phyloP scores from a whole-genome alignment of 768 basidiomycete species.

The Phaffia australis region DNA sequence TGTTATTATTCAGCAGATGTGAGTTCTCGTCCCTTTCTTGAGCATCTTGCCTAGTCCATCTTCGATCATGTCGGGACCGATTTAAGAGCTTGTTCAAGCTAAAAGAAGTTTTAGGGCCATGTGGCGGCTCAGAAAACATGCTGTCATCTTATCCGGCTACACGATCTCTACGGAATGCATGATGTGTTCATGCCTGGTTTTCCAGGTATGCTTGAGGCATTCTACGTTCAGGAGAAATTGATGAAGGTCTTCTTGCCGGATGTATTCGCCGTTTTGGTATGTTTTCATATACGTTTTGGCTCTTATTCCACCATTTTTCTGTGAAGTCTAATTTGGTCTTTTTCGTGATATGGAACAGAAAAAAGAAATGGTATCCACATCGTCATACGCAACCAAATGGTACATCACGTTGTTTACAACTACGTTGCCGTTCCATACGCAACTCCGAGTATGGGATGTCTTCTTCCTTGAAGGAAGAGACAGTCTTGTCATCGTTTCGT shows the following conservation, averaged over 20 bases:
- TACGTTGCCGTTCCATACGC: conserved; percentile 87
- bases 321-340: background rate
- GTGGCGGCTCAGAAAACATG: conserved; percentile 50
- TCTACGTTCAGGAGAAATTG: conserved; percentile 86
- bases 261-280: conserved; percentile 67
- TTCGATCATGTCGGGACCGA: background rate
- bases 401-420: conserved; percentile 97
- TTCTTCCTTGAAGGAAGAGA: conserved; percentile 85
- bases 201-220: conserved; percentile 87
- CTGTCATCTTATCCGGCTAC: conserved; percentile 70
- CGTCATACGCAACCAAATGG: conserved; percentile 97
- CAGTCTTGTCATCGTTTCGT: conserved; percentile 68
- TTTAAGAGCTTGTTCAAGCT: background rate
- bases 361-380: conserved; percentile 80
- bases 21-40: conserved; percentile 17
- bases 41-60: background rate
- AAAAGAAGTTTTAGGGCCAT: background rate
- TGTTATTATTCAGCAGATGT: conserved; percentile 84
- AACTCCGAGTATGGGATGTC: conserved; percentile 88
- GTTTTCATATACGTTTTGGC: conserved; percentile 27
- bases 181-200: conserved; percentile 85
- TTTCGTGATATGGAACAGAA: conserved; percentile 38
- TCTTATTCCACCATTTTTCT: background rate
- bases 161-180: conserved; percentile 80
- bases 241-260: conserved; percentile 79